phyloP scores from a whole-genome alignment of 768 basidiomycete species.

The Lenzites betulinus region DNA sequence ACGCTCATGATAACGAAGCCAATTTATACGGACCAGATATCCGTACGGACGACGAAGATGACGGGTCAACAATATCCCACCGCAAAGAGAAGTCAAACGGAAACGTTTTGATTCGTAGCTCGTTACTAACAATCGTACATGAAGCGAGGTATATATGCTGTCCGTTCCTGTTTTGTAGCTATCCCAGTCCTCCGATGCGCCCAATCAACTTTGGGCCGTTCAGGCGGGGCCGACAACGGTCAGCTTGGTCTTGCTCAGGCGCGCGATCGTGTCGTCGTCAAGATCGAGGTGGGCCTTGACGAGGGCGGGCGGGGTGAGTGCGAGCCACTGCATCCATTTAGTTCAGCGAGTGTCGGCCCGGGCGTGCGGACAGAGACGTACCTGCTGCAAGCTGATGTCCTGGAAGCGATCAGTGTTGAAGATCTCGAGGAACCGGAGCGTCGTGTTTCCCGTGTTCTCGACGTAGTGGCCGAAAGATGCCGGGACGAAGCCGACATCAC shows the following conservation, averaged over 20 bases:
- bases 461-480: constrained; percentile 51
- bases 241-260: constrained; percentile 53
- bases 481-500: constrained; percentile 31
- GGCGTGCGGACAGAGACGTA: not conserved
- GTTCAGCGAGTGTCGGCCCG: not conserved
- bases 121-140: too few species aligned
- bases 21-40: too few species aligned
- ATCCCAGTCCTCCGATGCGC: too few species aligned
- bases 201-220: not conserved
- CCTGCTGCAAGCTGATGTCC: constrained; percentile 53
- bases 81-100: too few species aligned
- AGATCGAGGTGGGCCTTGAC: constrained; percentile 64
- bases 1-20: too few species aligned
- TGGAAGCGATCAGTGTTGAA: constrained; percentile 51
- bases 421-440: constrained; percentile 62
- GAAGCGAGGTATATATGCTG: too few species aligned
- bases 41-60: too few species aligned
- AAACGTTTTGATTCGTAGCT: too few species aligned
- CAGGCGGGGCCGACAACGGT: constrained; percentile 42
- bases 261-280: constrained; percentile 50
- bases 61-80: too few species aligned
- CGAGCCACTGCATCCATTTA: constrained; percentile 50
- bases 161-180: too few species aligned
- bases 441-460: constrained; percentile 64
- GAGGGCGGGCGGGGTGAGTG: constrained; percentile 55